These are phyloP conservation scores for Diutina scorzettiae DNA, from an alignment of 1,139 yeast species.

Conservation along the genomic window DNA sequence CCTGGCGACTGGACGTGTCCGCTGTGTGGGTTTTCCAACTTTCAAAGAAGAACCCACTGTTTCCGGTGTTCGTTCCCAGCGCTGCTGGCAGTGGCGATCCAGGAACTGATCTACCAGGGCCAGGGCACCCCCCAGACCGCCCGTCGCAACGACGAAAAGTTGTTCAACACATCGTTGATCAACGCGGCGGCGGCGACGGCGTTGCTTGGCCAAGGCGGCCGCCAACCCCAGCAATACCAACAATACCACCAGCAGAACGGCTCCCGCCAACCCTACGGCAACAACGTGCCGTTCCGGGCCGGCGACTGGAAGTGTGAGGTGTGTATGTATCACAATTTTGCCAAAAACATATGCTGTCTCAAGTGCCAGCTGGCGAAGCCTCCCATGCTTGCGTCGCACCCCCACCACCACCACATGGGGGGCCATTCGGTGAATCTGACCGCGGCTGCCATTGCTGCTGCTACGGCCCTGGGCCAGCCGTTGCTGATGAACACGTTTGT, in stretches of 20 bases:
- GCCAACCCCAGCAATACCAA: slow-evolving; percentile 8
- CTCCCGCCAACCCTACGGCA: slow-evolving; percentile 15
- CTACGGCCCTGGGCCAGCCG: slow-evolving; percentile 43
- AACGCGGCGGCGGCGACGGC: slow-evolving; percentile 10
- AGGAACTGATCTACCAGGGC: slow-evolving; percentile 31
- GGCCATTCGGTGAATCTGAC: slow-evolving; percentile 26
- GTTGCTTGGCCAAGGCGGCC: slow-evolving; percentile 8
- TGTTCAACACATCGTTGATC: slow-evolving; percentile 7
- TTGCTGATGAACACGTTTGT: slow-evolving; percentile 14
- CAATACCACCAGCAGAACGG: slow-evolving; percentile 10
- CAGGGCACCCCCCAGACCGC: slow-evolving; percentile 5
- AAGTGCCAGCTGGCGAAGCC: slow-evolving; percentile 72
- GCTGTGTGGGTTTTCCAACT: slow-evolving; percentile 88
- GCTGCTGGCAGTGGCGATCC: slow-evolving; percentile 55
- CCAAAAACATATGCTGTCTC: slow-evolving; percentile 76
- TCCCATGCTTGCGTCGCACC: slow-evolving; percentile 17
- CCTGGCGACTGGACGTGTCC: slow-evolving; percentile 99
- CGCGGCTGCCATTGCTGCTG: slow-evolving; percentile 40
- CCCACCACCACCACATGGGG: slow-evolving; percentile 5
- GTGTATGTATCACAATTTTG: slow-evolving; percentile 87
- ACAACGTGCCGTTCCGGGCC: slow-evolving; percentile 79
- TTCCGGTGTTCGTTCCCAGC: slow-evolving; percentile 88
- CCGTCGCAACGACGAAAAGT: slow-evolving; percentile 8
- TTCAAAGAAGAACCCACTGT: slow-evolving; percentile 90
- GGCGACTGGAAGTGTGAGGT: slow-evolving; percentile 96